Evolutionary conservation across 108 stramenopile genomes (phyloP), one percentile per base, ranked within the genome.

Genomic region (Chaetoceros tenuissimus): DNA sequence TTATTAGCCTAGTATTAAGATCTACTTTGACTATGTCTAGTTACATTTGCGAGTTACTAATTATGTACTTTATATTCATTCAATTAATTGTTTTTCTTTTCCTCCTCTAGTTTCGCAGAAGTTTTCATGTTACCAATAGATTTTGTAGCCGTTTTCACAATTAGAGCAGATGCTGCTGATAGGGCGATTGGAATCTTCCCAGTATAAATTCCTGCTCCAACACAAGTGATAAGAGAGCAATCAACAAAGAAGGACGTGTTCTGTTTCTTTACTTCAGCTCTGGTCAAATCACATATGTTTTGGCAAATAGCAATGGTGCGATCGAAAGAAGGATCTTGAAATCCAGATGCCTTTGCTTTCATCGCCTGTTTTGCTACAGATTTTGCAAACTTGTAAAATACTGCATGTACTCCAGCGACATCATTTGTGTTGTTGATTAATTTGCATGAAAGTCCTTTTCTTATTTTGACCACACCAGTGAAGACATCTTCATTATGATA

Each of bases 401-500:
- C 82, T 17, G 68, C 64, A 50, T 94, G 87, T n/a, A 94, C 84
- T 23, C 85, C 86, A 24, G 55, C 59, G 21, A 85, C 46, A 31
- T 71, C 79, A 31, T 79, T 88, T 24, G 92, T 88, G 43, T 65
- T 56, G 24, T 84, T 73, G 24, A 94, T 74, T 27, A 94, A 72
- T 45, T 78, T 66, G 69, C 92, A 94, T 2, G 84, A 84, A 53
- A 84, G 64, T 24, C 92, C 92, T 64, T 94, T 94, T 47, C 92
- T 77, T 46, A 94, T 94, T 64, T 99, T 99, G 19, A 98, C 97
- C 21, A 99, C 99, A 3, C 99, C 99, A 0, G 95, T 94, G 64
- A 98, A 99, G 21, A 99, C 95, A 56, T 98, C 64, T 3, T 53
- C 56, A 66, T 98, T 99, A 64, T 78, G 63, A 67, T 92, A 97